Evolutionary conservation across 495 filamentous ascomycete genomes (phyloP).

Genomic region (Aspergillus haitiensis): DNA sequence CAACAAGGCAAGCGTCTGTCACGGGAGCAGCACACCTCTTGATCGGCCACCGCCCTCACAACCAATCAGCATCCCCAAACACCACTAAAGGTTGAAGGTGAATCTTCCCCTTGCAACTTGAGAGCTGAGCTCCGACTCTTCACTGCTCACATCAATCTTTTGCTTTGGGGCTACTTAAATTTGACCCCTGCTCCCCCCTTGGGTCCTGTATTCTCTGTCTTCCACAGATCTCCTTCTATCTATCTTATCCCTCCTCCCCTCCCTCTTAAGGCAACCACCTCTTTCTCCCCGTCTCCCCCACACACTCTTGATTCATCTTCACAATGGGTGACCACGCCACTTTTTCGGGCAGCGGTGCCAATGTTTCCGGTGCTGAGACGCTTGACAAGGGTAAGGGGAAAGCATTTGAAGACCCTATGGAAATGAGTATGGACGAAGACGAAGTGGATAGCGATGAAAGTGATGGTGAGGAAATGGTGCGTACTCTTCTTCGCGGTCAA

Average conservation of each 20-base stretch:
- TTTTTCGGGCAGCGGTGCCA: conserved; percentile 33
- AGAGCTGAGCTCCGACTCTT: conserved; percentile 10
- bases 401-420: conserved; percentile 52
- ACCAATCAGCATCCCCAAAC: conserved; percentile 22
- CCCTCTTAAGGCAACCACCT: conserved; percentile 1
- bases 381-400: conserved; percentile 62
- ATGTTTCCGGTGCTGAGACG: conserved; percentile 40
- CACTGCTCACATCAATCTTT: neutral
- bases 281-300: conserved; percentile 4
- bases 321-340: conserved; percentile 42
- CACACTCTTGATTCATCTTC: conserved; percentile 14
- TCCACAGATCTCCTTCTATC: neutral
- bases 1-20: conserved; percentile 19
- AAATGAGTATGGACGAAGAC: conserved; percentile 68
- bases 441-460: conserved; percentile 63
- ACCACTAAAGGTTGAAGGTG: conserved; percentile 10
- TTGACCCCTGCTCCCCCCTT: neutral
- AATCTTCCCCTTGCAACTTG: conserved; percentile 24
- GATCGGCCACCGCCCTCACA: conserved; percentile 15
- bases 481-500: conserved; percentile 20
- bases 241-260: neutral
- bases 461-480: conserved; percentile 63
- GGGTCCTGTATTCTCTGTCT: neutral
- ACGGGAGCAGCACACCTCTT: conserved; percentile 24
- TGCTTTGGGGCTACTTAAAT: conserved; percentile 9